Conservation (phyloP, 345 rosid genomes). For the Salix arbutifolia region DNA sequence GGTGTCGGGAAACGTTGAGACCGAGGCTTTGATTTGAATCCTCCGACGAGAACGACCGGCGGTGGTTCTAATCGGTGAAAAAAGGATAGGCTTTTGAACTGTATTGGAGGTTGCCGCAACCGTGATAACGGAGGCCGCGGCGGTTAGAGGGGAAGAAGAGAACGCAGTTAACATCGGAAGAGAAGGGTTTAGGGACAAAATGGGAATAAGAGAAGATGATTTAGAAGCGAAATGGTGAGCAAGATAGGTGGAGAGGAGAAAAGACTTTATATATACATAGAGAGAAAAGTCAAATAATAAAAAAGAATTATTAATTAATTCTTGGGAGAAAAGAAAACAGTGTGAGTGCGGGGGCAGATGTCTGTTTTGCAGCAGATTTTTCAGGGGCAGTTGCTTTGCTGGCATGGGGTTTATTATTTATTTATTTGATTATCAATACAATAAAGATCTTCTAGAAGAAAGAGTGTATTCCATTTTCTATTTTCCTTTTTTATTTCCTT, state of each 20-base stretch:
- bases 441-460: background rate
- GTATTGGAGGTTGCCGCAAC: background rate
- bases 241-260: constrained; percentile 5
- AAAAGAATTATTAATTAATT: background rate
- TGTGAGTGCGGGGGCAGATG: background rate
- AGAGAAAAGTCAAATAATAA: background rate
- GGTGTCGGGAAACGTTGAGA: background rate
- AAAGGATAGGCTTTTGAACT: background rate
- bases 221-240: background rate
- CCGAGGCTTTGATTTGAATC: background rate
- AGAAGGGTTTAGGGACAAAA: background rate
- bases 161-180: background rate
- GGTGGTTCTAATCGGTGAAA: background rate
- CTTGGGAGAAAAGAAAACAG: background rate
- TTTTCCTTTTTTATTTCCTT: background rate
- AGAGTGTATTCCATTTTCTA: background rate
- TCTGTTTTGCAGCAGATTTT: background rate
- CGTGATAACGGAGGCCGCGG: background rate
- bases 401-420: background rate
- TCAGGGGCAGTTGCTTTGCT: background rate
- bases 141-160: background rate
- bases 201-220: background rate
- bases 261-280: background rate
- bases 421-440: background rate
- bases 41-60: background rate